Evolutionary conservation across 352 stramenopile genomes (phyloP).

Genomic region (Phytopythium litorale): DNA sequence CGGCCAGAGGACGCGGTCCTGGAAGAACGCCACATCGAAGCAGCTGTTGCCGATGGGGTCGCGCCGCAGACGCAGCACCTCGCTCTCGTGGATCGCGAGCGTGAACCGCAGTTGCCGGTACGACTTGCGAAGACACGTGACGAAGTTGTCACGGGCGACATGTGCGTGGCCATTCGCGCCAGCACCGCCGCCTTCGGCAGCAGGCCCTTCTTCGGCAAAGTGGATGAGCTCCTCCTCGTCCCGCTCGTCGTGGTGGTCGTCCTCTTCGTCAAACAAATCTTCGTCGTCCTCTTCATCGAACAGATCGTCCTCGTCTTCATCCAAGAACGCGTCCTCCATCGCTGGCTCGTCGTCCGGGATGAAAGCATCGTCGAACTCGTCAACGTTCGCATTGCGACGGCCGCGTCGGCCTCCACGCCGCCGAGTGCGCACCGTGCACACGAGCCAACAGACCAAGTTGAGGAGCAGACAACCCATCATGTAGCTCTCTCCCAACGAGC

Average conservation of each 20-base stretch:
- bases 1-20: slow-evolving; percentile 57
- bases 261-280: slow-evolving; percentile 38
- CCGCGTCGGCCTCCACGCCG: slow-evolving; percentile 27
- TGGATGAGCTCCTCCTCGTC: slow-evolving; percentile 22
- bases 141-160: slow-evolving; percentile 32
- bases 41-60: slow-evolving; percentile 65
- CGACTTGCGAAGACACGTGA: slow-evolving; percentile 49
- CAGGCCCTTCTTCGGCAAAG: not conserved
- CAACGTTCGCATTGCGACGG: slow-evolving; percentile 11
- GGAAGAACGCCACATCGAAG: slow-evolving; percentile 70
- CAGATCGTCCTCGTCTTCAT: slow-evolving; percentile 25
- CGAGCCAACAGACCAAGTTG: slow-evolving; percentile 67
- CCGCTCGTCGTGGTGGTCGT: slow-evolving; percentile 31
- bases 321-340: slow-evolving; percentile 21
- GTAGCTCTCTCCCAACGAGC: slow-evolving; percentile 57
- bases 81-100: slow-evolving; percentile 67
- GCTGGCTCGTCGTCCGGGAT: slow-evolving; percentile 12
- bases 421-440: slow-evolving; percentile 69
- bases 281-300: slow-evolving; percentile 32
- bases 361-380: slow-evolving; percentile 17
- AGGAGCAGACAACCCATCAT: slow-evolving; percentile 74
- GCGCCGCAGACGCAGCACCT: slow-evolving; percentile 46
- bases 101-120: slow-evolving; percentile 74
- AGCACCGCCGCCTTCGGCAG: not conserved
- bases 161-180: slow-evolving; percentile 8